A percentile compares a stretch with the other conserved stretches of the same genome.
phyloP scores from a whole-genome alignment of 768 basidiomycete genomes.

The Tylopilus intermedius region DNA sequence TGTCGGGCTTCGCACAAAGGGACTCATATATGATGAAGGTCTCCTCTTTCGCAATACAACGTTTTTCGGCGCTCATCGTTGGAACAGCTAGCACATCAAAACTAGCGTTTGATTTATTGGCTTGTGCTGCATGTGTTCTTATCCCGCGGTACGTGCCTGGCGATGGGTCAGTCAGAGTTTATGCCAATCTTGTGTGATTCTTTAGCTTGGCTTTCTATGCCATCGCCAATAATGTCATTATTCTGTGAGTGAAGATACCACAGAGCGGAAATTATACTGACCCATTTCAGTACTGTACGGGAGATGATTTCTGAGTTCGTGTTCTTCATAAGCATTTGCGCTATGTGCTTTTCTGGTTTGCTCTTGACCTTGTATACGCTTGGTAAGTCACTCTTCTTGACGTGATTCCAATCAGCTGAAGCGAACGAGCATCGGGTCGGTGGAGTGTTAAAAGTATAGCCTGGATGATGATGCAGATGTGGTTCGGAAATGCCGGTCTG shows the following conservation, averaged over 20 bases:
- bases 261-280: slow-evolving; percentile 4
- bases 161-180: not conserved
- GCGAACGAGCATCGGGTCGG: slow-evolving; percentile 25
- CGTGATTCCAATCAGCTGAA: slow-evolving; percentile 22
- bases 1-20: slow-evolving; percentile 58
- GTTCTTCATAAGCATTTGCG: slow-evolving; percentile 74
- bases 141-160: slow-evolving; percentile 59
- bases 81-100: slow-evolving; percentile 41
- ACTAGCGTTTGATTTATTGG: slow-evolving; percentile 75
- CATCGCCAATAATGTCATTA: slow-evolving; percentile 71
- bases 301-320: slow-evolving; percentile 79
- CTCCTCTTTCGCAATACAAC: slow-evolving; percentile 8
- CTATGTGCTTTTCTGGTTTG: slow-evolving; percentile 78
- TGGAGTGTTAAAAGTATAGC: slow-evolving; percentile 49
- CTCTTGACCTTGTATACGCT: slow-evolving; percentile 51
- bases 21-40: slow-evolving; percentile 53
- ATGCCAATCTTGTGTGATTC: not conserved
- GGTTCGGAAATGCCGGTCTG: slow-evolving; percentile 76
- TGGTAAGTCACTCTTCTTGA: slow-evolving; percentile 27
- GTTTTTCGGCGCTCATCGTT: not conserved
- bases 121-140: slow-evolving; percentile 81
- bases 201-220: slow-evolving; percentile 72
- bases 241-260: slow-evolving; percentile 49
- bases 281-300: slow-evolving; percentile 54
- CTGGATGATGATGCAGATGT: slow-evolving; percentile 84